A percentile compares a stretch with the other conserved stretches of the same genome.
These are phyloP conservation scores for Helianthus tuberosus DNA, from an alignment of 129 eudicot species.

Conservation along the genomic window DNA sequence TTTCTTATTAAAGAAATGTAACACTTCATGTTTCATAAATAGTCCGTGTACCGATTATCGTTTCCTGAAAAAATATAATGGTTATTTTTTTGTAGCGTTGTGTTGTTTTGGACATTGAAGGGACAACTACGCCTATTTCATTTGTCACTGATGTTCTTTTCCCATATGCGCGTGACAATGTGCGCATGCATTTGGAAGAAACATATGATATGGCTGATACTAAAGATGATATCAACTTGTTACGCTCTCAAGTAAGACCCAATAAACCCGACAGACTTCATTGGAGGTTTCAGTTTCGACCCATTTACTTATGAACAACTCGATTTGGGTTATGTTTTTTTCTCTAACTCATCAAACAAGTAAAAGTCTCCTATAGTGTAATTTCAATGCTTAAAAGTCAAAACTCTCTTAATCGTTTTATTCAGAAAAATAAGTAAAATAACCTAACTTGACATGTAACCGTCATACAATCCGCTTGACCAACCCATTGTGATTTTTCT, in stretches of 20 bases:
- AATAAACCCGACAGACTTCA: not conserved
- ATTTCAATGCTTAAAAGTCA: not conserved
- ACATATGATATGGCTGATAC: conserved; percentile 80
- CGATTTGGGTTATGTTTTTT: not conserved
- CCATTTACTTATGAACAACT: not conserved
- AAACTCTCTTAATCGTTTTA: not conserved
- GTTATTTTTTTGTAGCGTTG: no score
- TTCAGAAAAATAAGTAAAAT: not conserved
- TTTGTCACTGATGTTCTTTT: conserved; percentile 96
- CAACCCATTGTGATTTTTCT: not conserved
- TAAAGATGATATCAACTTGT: conserved; percentile 75
- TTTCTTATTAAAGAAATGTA: not conserved
- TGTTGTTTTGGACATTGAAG: conserved; percentile 96
- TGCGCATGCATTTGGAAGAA: conserved; percentile 83
- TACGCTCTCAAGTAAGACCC: conserved; percentile 70
- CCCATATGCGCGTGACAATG: conserved; percentile 92
- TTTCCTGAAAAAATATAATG: not conserved
- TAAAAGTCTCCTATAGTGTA: not conserved
- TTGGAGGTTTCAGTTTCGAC: not conserved
- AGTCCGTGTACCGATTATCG: not conserved
- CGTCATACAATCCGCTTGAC: not conserved
- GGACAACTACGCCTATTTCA: conserved; percentile 94
- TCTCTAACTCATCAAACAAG: not conserved
- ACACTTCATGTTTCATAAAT: not conserved
- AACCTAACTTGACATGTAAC: not conserved